Base-by-base conservation (phyloP, 257 asterid genomes). In the Lycium ferocissimum region DNA sequence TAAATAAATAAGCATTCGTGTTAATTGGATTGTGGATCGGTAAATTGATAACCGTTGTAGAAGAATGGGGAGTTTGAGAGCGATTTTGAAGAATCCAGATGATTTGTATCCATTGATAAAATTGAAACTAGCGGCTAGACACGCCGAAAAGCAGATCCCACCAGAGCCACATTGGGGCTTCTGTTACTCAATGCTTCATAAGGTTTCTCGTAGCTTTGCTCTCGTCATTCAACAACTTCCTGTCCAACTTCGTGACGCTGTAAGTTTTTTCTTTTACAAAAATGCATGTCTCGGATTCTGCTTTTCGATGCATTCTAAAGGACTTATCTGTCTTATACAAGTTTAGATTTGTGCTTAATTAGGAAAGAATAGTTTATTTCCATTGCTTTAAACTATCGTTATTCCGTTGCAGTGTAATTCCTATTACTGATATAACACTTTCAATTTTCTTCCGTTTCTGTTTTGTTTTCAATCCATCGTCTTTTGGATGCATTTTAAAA, bases 181-280 rank as follows among this genome's bases (percentile, higher is more conserved):
- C 88, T 96, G 99, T 84, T 96, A 96, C 91, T 8, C 88, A 45
- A 92, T 94, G 98, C 98, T 96, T 79, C 97, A 89, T 35, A 96
- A 94, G 89, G 99, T 96, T 83, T 96, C 99, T 35, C 92, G 98
- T 83, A 94, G 98, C 80, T 96, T 93, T 85, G 93, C 92, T 83
- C 91, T 94, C 85, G 98, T 96, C 62, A 93, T 96, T 89, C 98
- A 94, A 90, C 98, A 96, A 91, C 98, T 96, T 85, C 98, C 93
- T 54, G 88, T 93, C 75, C 97, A 96, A 90, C 98, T 96, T 73
- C 98, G 99, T 57, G 97, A 96, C 88, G 98, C 99, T 40, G 99
- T 96, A 89, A 84, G 96, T 88, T 43, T 79, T 49, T 81, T 26
- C 33, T 26, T 26, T 26, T 26, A 26, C 33, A 26, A 26, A 26